Base-by-base conservation (phyloP, 441 rosid genomes). In the Macaranga tanarius region DNA sequence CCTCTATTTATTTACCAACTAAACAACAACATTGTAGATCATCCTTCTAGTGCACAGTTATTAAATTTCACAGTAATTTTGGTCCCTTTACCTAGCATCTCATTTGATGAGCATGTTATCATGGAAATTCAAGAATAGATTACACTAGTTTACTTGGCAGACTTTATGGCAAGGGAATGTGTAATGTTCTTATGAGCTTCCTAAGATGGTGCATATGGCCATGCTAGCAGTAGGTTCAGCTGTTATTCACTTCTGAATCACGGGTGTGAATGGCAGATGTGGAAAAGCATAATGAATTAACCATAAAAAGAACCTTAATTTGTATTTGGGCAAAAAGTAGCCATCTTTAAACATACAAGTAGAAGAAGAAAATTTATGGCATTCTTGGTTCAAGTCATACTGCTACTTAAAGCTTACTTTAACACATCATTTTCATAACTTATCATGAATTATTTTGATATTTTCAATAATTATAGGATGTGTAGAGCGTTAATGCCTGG, bases 401-500 rank as follows among this genome's bases (percentile, higher is more conserved):
- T 38, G 25, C 61, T 54, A 28, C 19, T 19, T 38, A 17, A 61
- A 10, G 16, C 28, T 26, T 26, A 31, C 7, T 59, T 74, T 62
- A 51, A 65, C 22, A 38, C 20, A 60, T 28, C 12, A 11, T 31
- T 70, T 15, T 40, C 2, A 13, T 67, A 22, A n/a, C 16, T 42
- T 64, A 16, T 44, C 44, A 15, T 40, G 51, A 44, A 59, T n/a
- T 16, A 56, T 69, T 7, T 38, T n/a, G 5, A 19, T 66, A 9
- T 67, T 69, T 45, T n/a, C 72, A 47, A 62, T 42, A 28, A 22
- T 68, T 79, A 70, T 79, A 93, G 98, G 88, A 92, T 89, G 93
- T 94, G 96, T 71, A 84, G 92, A 85, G 89, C 95, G 74, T 90
- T 92, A 68, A 88, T 94, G 96, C 95, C 92, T n/a, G 96, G 96